Conservation (phyloP, 345 rosid genomes). For the Camelina neglecta region DNA sequence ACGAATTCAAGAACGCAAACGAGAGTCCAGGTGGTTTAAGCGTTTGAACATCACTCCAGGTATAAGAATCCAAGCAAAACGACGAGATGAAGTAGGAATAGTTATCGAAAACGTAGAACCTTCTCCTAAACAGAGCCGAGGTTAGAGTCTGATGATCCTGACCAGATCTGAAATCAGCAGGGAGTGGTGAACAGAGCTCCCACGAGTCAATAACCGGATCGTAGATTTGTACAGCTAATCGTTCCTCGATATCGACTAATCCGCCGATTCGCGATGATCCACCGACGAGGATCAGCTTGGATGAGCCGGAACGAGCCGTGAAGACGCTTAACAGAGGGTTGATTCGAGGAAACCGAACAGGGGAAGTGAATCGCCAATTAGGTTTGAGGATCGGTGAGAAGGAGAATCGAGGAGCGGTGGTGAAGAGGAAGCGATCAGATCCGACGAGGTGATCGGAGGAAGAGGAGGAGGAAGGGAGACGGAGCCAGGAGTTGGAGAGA, state of each 20-base stretch:
- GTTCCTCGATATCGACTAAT: constrained; percentile 80
- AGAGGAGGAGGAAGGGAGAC: constrained; percentile 54
- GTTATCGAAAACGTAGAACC: constrained; percentile 72
- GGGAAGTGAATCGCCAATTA: constrained; percentile 59
- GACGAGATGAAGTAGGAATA: constrained; percentile 60
- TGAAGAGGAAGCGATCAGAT: constrained; percentile 69
- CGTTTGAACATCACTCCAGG: constrained; percentile 74
- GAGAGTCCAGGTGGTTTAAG: constrained; percentile 76
- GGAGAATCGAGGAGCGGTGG: constrained; percentile 68
- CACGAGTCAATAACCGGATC: constrained; percentile 63
- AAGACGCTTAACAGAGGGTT: constrained; percentile 70
- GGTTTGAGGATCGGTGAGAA: constrained; percentile 63
- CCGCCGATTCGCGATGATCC: constrained; percentile 47
- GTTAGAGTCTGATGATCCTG: constrained; percentile 60
- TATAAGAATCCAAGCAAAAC: constrained; percentile 58
- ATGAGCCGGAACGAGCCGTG: constrained; percentile 29
- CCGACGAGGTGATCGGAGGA: constrained; percentile 51
- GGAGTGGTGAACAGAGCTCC: constrained; percentile 76
- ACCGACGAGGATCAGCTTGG: constrained; percentile 67
- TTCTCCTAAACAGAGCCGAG: constrained; percentile 57
- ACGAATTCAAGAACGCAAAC: constrained; percentile 68
- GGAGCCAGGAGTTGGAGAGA: constrained; percentile 67
- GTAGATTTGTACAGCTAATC: constrained; percentile 71
- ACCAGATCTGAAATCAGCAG: constrained; percentile 64
- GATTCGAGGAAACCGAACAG: constrained; percentile 59